phyloP scores from a whole-genome alignment of 2,329 filamentous ascomycete species.

The Cadophora luteo-olivacea region DNA sequence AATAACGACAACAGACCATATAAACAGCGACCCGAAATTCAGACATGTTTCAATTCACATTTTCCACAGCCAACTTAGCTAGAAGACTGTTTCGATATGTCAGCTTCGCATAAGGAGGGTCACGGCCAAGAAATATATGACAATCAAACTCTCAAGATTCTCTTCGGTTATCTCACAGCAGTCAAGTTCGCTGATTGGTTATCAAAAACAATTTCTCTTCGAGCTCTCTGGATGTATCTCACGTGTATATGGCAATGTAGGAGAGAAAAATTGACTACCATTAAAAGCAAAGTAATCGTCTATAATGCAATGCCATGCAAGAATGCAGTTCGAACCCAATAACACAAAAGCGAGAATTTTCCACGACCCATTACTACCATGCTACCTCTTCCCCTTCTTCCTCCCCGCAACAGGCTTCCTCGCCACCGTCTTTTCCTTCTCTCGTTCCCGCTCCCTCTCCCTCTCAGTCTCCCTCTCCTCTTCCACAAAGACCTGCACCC shows the following conservation, averaged over 20 bases:
- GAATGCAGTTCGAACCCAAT: neutral
- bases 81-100: too few species aligned
- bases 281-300: conserved; percentile 27
- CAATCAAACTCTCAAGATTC: too few species aligned
- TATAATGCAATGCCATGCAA: conserved; percentile 9
- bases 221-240: too few species aligned
- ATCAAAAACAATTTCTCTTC: too few species aligned
- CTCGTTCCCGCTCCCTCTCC: conserved; percentile 21
- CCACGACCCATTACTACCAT: neutral
- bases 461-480: conserved; percentile 31
- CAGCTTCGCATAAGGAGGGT: too few species aligned
- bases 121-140: too few species aligned
- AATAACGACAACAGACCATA: neutral
- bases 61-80: neutral
- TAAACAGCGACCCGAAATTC: neutral
- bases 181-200: too few species aligned
- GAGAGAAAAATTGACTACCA: conserved; percentile 18
- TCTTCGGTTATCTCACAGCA: too few species aligned
- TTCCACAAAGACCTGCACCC: conserved; percentile 41
- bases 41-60: too few species aligned
- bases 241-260: too few species aligned
- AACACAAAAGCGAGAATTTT: neutral
- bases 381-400: conserved; percentile 37
- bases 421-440: conserved; percentile 19
- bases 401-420: conserved; percentile 37